These are phyloP conservation scores for Solanum lycopersicoides DNA, from an alignment of 257 asterid genomes.

Conservation along the genomic window DNA sequence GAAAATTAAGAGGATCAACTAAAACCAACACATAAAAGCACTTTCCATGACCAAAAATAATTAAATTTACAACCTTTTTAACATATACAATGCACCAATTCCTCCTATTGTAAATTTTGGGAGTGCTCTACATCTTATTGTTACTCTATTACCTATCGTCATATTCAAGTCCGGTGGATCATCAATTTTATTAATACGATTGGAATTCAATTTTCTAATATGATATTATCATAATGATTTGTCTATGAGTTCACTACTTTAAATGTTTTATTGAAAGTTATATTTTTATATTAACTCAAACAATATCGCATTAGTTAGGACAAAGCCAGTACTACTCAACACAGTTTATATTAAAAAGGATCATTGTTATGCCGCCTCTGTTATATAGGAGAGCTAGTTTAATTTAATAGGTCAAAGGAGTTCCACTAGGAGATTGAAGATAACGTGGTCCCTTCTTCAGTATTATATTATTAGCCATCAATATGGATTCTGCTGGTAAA, in stretches of 20 bases:
- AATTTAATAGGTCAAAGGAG: background rate
- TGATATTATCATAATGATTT: background rate
- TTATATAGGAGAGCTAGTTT: background rate
- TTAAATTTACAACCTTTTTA: background rate
- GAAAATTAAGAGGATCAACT: background rate
- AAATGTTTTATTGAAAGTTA: background rate
- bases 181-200: background rate
- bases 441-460: background rate
- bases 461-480: background rate
- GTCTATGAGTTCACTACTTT: background rate
- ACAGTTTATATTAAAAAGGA: background rate
- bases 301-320: no score
- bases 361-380: background rate
- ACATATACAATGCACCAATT: background rate
- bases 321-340: background rate
- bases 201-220: background rate
- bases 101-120: background rate
- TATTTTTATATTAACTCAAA: no score
- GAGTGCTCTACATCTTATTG: no score
- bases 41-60: background rate
- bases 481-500: no score
- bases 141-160: no score
- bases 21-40: background rate
- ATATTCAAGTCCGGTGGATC: background rate
- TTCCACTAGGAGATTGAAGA: background rate